These are phyloP conservation scores for Berkeleyomyces basicola DNA, from an alignment of 2,329 filamentous ascomycete species.

Conservation along the genomic window DNA sequence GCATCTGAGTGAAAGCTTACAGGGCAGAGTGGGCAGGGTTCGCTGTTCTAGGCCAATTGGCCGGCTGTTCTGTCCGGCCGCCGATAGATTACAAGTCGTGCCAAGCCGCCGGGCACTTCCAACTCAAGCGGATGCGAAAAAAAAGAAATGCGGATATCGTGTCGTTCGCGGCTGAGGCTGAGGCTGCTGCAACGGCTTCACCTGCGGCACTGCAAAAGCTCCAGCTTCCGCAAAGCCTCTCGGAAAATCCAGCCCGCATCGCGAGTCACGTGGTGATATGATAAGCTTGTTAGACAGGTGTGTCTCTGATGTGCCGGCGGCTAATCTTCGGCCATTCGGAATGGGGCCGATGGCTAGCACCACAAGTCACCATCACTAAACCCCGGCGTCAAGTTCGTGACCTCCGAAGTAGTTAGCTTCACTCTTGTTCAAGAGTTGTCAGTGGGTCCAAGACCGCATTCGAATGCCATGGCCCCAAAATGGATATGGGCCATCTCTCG, in stretches of 20 bases:
- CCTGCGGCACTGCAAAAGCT: neutral
- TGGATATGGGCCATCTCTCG: too few species aligned
- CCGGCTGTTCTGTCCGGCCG: neutral
- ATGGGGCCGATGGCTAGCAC: neutral
- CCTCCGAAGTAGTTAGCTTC: too few species aligned
- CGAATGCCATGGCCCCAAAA: too few species aligned
- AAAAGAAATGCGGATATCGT: neutral
- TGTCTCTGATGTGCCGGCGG: neutral
- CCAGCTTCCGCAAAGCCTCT: neutral
- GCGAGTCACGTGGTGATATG: constrained; percentile 1
- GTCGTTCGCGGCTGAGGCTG: neutral
- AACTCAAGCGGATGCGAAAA: too few species aligned
- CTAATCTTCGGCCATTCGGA: neutral
- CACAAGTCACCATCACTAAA: too few species aligned
- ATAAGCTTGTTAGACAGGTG: constrained; percentile 11
- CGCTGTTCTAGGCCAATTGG: neutral
- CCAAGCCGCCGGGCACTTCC: neutral
- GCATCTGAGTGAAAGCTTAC: too few species aligned
- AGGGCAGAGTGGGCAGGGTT: neutral
- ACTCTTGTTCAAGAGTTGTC: too few species aligned
- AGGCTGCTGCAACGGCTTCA: neutral
- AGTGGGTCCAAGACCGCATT: too few species aligned
- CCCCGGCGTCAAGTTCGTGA: too few species aligned
- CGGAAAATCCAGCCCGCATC: constrained; percentile 1
- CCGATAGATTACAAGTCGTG: neutral